Percentiles rank a stretch among this genome's conserved stretches.
Conservation (phyloP, 495 filamentous ascomycete species). For the Trichocladium uniseriatum region DNA sequence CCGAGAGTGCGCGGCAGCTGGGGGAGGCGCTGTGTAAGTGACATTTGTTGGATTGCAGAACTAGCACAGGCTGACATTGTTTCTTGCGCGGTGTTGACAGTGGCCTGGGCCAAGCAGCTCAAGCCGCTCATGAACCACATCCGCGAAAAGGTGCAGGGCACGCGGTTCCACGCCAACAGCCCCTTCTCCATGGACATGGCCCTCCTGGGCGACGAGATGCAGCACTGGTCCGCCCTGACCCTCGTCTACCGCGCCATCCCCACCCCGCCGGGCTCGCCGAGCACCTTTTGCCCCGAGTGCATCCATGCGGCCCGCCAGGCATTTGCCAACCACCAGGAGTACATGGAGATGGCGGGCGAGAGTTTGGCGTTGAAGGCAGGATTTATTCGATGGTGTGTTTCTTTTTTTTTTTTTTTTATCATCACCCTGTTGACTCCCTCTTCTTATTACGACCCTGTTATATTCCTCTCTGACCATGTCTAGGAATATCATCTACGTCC, state of each 20-base stretch:
- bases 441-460: too few species aligned
- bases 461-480: too few species aligned
- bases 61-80: too few species aligned
- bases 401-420: neutral
- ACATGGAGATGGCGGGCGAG: slow-evolving; percentile 41
- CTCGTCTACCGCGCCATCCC: slow-evolving; percentile 57
- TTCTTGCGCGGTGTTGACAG: neutral
- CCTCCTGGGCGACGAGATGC: slow-evolving; percentile 47
- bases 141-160: slow-evolving; percentile 7
- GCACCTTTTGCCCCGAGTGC: slow-evolving; percentile 50
- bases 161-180: slow-evolving; percentile 8
- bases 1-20: slow-evolving; percentile 27
- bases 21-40: slow-evolving; percentile 14
- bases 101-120: slow-evolving; percentile 6
- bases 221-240: slow-evolving; percentile 43
- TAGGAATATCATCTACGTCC: slow-evolving; percentile 56
- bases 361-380: slow-evolving; percentile 40
- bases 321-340: slow-evolving; percentile 44
- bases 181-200: slow-evolving; percentile 37
- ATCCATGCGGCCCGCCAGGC: slow-evolving; percentile 49
- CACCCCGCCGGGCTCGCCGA: slow-evolving; percentile 29
- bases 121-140: slow-evolving; percentile 10
- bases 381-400: slow-evolving; percentile 53
- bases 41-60: too few species aligned
- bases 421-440: neutral